phyloP scores from a whole-genome alignment of 2,329 filamentous ascomycete species.

The Phialocephala sp. region DNA sequence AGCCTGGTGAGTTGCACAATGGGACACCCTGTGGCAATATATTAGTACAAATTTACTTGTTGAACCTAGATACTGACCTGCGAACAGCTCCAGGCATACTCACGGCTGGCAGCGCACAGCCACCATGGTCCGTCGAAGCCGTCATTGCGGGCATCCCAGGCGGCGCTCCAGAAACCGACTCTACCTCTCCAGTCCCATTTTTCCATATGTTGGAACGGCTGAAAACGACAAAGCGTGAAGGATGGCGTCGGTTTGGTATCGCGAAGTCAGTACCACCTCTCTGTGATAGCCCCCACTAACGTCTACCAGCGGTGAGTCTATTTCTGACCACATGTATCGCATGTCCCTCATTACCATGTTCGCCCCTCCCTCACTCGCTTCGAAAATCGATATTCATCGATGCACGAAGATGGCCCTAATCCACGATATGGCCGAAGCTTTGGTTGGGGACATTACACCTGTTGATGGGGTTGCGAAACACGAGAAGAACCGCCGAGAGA shows the following conservation, averaged over 20 bases:
- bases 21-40: background rate
- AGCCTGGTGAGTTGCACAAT: constrained; percentile 10
- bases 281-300: constrained; percentile 27
- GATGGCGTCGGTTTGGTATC: constrained; percentile 91
- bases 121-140: constrained; percentile 60
- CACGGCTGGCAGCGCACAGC: constrained; percentile 11
- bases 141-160: constrained; percentile 69
- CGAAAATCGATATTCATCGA: constrained; percentile 75
- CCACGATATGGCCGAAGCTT: constrained; percentile 95
- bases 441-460: constrained; percentile 97
- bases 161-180: constrained; percentile 62
- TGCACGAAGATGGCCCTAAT: constrained; percentile 96
- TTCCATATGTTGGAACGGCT: constrained; percentile 93
- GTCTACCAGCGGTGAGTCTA: constrained; percentile 75
- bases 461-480: constrained; percentile 83
- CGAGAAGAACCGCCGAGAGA: constrained; percentile 89
- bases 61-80: background rate
- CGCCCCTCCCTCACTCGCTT: constrained; percentile 75
- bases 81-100: background rate
- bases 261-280: constrained; percentile 48
- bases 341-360: constrained; percentile 98
- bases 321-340: constrained; percentile 99
- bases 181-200: constrained; percentile 82
- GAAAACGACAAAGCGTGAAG: constrained; percentile 96
- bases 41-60: background rate